These are phyloP conservation scores for Toxoplasma gondii DNA, from an alignment of 169 alveolate genomes.

Conservation along the genomic window DNA sequence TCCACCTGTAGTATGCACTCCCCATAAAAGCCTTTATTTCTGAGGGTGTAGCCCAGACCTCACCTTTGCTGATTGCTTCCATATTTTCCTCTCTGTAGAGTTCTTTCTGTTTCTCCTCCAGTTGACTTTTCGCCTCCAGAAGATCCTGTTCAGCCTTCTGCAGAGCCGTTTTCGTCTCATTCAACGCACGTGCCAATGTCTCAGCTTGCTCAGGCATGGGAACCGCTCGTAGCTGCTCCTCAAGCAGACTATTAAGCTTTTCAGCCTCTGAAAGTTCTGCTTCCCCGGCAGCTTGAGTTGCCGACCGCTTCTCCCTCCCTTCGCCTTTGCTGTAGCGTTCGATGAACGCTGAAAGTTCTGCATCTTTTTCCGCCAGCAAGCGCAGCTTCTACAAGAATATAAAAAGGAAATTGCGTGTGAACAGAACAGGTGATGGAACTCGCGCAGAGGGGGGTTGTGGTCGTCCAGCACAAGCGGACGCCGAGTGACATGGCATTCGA, in stretches of 20 bases:
- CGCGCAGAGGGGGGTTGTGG: too few species aligned
- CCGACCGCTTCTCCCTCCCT: background rate
- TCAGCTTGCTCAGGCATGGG: background rate
- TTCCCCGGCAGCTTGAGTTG: background rate
- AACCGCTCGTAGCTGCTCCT: background rate
- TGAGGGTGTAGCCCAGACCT: background rate
- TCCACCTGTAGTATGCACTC: background rate
- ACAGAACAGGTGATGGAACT: too few species aligned
- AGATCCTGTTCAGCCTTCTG: background rate
- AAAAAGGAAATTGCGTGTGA: background rate
- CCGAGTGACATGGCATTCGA: too few species aligned
- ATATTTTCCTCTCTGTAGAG: background rate
- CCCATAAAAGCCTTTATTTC: background rate
- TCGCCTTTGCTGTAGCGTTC: background rate
- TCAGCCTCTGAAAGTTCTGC: background rate
- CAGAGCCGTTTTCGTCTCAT: background rate
- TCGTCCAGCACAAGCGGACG: too few species aligned
- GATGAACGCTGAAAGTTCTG: background rate
- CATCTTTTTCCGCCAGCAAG: conserved; percentile 3
- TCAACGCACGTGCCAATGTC: background rate
- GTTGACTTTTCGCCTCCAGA: background rate
- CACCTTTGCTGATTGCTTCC: background rate
- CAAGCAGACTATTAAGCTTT: background rate
- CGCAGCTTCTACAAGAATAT: conserved; percentile 1
- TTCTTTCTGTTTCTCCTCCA: background rate